Conservation (phyloP, 2,329 filamentous ascomycete species). For the Stachybotrys elegans region DNA sequence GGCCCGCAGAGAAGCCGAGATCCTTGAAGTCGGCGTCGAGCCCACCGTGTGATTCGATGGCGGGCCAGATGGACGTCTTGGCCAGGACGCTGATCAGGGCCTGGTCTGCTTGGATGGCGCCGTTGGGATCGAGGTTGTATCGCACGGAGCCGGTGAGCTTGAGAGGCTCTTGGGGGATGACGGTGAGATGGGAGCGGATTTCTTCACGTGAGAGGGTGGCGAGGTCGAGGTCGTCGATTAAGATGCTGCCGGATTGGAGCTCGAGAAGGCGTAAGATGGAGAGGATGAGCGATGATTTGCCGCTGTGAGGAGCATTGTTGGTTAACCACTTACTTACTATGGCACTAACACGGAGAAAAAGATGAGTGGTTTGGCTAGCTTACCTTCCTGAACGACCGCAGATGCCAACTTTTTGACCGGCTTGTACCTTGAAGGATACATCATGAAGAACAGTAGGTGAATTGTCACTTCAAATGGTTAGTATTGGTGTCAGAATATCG, state of each 20-base stretch:
- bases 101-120: constrained; percentile 24
- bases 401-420: constrained; percentile 43
- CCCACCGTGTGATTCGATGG: constrained; percentile 30
- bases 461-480: constrained; percentile 8
- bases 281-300: constrained; percentile 44
- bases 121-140: constrained; percentile 40
- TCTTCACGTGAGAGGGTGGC: constrained; percentile 32
- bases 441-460: constrained; percentile 9
- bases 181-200: constrained; percentile 37
- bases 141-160: constrained; percentile 39
- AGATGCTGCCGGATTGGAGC: constrained; percentile 28
- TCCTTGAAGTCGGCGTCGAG: constrained; percentile 28
- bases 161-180: constrained; percentile 45
- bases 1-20: constrained; percentile 34
- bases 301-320: constrained; percentile 33
- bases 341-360: background rate
- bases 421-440: constrained; percentile 14
- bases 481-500: background rate
- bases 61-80: constrained; percentile 35
- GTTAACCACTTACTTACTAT: background rate
- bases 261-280: constrained; percentile 45
- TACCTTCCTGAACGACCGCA: constrained; percentile 43
- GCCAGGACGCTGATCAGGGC: constrained; percentile 35
- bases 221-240: constrained; percentile 38
- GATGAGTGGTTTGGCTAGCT: background rate